Percentiles rank a stretch among this genome's conserved stretches.
phyloP scores from a whole-genome alignment of 768 basidiomycete species.

The Trametes elegans region DNA sequence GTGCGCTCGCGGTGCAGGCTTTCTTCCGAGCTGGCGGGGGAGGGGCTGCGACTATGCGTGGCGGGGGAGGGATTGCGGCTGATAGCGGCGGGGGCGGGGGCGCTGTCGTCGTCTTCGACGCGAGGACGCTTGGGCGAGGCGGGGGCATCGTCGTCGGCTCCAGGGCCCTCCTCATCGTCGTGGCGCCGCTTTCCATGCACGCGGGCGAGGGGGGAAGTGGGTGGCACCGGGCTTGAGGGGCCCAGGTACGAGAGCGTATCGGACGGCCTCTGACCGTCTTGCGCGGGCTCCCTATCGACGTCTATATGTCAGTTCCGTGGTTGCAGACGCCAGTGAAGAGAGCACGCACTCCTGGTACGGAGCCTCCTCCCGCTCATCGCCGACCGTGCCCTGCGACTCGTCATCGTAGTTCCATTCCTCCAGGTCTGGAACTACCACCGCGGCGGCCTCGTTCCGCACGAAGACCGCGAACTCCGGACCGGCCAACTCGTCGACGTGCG shows the following conservation, averaged over 20 bases:
- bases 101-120: background rate
- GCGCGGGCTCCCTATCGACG: background rate
- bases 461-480: background rate
- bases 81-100: too few relatives aligned
- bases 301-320: too few relatives aligned
- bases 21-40: too few relatives aligned
- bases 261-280: background rate
- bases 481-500: background rate
- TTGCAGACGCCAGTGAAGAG: too few relatives aligned
- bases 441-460: background rate
- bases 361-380: too few relatives aligned
- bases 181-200: background rate
- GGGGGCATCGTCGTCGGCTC: background rate
- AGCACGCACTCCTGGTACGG: too few relatives aligned
- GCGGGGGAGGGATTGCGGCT: too few relatives aligned
- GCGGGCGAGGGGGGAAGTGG: background rate
- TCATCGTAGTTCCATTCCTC: background rate
- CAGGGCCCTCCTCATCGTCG: background rate
- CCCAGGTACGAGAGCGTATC: conserved; percentile 1
- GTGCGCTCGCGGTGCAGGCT: too few relatives aligned
- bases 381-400: background rate
- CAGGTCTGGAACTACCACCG: background rate
- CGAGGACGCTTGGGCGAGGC: background rate
- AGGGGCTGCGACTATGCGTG: too few relatives aligned
- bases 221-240: conserved; percentile 2